phyloP scores from a whole-genome alignment of 768 basidiomycete genomes.

The Lepiota venenata region DNA sequence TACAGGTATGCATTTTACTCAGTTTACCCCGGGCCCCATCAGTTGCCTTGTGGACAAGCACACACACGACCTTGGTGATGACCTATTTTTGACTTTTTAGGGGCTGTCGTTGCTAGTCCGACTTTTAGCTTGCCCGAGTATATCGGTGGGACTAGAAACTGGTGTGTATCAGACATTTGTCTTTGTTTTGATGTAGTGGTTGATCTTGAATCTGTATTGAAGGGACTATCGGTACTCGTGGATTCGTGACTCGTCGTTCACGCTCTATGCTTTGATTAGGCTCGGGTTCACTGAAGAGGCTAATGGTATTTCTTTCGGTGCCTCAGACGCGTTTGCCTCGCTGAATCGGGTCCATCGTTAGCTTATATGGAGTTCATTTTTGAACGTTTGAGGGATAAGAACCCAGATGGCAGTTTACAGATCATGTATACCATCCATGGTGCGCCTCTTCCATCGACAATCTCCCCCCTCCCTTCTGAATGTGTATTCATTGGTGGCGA shows the following conservation, averaged over 20 bases:
- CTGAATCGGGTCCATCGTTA: slow-evolving; percentile 21
- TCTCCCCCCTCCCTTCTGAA: not conserved
- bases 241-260: slow-evolving; percentile 97
- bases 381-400: slow-evolving; percentile 75
- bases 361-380: slow-evolving; percentile 93
- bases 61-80: not conserved
- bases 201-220: not conserved
- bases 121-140: slow-evolving; percentile 94
- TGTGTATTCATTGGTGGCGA: not conserved
- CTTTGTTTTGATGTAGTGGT: not conserved
- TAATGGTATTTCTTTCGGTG: slow-evolving; percentile 45
- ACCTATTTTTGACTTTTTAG: slow-evolving; percentile 26
- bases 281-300: slow-evolving; percentile 95
- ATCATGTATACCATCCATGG: slow-evolving; percentile 99
- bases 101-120: slow-evolving; percentile 92
- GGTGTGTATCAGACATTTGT: too few relatives aligned
- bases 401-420: slow-evolving; percentile 88
- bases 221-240: slow-evolving; percentile 78
- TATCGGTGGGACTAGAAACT: slow-evolving; percentile 88
- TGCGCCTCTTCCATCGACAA: slow-evolving; percentile 15
- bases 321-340: not conserved
- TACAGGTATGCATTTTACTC: slow-evolving; percentile 59
- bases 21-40: not conserved
- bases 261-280: slow-evolving; percentile 89
- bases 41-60: too few relatives aligned